phyloP scores from a whole-genome alignment of 306 rosid species.

The Citrullus mucosospermus region DNA sequence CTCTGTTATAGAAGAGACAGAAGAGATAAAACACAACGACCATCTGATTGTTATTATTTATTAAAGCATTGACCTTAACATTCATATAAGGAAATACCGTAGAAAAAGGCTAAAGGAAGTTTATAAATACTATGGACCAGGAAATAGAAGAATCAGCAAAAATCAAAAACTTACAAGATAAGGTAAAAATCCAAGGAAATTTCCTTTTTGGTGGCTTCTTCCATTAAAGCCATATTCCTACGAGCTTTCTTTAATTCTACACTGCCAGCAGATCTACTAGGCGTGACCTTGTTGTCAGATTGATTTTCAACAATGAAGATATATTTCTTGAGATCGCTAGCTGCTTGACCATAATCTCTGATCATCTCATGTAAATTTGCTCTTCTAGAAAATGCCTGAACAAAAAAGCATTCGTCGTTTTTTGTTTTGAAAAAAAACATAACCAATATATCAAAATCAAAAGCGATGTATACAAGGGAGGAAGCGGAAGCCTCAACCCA shows the following conservation, averaged over 20 bases:
- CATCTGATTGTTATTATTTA: not conserved
- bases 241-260: constrained; percentile 53
- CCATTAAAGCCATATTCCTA: constrained; percentile 36
- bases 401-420: not conserved
- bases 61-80: not conserved
- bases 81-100: not conserved
- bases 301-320: constrained; percentile 45
- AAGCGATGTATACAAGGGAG: not conserved
- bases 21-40: not conserved
- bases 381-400: constrained; percentile 88
- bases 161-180: constrained; percentile 60
- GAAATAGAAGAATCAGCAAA: not conserved
- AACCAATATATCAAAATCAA: not conserved
- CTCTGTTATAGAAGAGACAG: not conserved
- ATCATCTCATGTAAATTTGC: constrained; percentile 79
- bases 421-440: not conserved
- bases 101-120: not conserved
- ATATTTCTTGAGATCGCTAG: constrained; percentile 59
- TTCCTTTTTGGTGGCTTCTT: constrained; percentile 57
- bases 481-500: not conserved
- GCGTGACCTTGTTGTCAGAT: constrained; percentile 37
- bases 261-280: constrained; percentile 37
- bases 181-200: constrained; percentile 61
- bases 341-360: constrained; percentile 65
- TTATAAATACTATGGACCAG: not conserved